A percentile compares a stretch with the other conserved stretches of the same genome.
Conservation (phyloP, 139 green algal species). For the Chloropicon primus region DNA sequence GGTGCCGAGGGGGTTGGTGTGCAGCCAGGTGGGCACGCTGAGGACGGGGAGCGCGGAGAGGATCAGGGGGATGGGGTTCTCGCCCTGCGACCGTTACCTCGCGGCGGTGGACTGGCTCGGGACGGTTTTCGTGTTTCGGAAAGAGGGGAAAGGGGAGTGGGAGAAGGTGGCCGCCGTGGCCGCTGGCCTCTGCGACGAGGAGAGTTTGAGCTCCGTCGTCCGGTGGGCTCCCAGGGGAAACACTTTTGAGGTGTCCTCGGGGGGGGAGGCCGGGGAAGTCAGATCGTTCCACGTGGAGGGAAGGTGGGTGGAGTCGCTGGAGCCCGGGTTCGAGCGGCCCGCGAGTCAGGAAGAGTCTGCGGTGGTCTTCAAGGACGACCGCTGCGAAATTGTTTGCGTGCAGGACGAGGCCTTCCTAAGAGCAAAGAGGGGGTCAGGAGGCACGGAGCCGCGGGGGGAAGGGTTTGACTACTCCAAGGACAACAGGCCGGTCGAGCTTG, state of each 20-base stretch:
- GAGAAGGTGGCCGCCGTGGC: not conserved
- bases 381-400: not conserved
- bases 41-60: not conserved
- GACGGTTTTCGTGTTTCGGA: not conserved
- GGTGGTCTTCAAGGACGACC: not conserved
- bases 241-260: not conserved
- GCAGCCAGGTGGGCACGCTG: not conserved
- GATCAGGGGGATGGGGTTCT: not conserved
- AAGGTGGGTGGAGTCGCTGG: not conserved
- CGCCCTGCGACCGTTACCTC: not conserved
- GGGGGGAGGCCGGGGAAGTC: too few relatives aligned
- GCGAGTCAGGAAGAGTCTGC: not conserved
- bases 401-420: too few relatives aligned
- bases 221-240: not conserved
- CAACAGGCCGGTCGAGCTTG: not conserved
- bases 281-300: not conserved
- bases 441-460: too few relatives aligned
- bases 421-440: too few relatives aligned
- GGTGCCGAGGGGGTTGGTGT: not conserved
- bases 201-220: not conserved
- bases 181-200: not conserved
- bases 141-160: not conserved
- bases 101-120: not conserved
- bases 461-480: not conserved
- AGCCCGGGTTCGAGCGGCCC: not conserved